Base-by-base conservation (phyloP, 352 stramenopile species). In the Globisporangium lucens region DNA sequence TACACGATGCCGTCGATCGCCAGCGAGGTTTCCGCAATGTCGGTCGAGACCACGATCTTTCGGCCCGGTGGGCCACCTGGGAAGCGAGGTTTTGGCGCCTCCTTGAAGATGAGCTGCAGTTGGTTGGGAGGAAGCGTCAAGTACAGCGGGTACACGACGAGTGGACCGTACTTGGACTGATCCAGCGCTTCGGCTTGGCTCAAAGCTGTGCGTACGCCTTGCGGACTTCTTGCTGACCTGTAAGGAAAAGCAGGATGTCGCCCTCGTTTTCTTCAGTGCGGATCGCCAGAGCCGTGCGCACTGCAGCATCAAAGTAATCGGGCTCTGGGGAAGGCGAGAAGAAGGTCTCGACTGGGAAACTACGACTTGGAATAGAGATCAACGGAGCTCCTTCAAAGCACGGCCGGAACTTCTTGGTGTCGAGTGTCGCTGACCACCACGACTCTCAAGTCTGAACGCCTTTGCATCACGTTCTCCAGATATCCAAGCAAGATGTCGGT, bases 1-100 rank as follows among this genome's bases (percentile, higher is more conserved):
- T 99, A 99, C 20, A 99, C 97, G 67, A 99, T 99, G 22, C 97
- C 98, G 78, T 99, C 97, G 79, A 99, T 99, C 1, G 98, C 99
- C 20, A 99, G 75, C 65, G 94, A 99, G 29, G 98, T 99, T 0
- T 99, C 98, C 27, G 98, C 98, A 75, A 99, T 98, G 81, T 99
- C 99, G 49, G 98, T 99, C 17, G 90, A 96, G 38, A 99, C 91
- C 22, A 99, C 97, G 33, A 99, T 91, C 75, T 98, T 98, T 13
- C 93, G 83, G 20, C 94, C 95, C 17, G 93, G 94, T 7, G 94
- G 93, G 7, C 90, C 91, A 13, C 82, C 86, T 1, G 76, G 75
- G 66, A 86, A 86, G 87, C 73, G 94, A 61, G 78, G 95, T 91
- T 73, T 96, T 1, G 98, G 98, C 7, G 97, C 98, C 41, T 98